Base-by-base conservation (phyloP, 75 land plant species). In the Selaginella tamariscina region DNA sequence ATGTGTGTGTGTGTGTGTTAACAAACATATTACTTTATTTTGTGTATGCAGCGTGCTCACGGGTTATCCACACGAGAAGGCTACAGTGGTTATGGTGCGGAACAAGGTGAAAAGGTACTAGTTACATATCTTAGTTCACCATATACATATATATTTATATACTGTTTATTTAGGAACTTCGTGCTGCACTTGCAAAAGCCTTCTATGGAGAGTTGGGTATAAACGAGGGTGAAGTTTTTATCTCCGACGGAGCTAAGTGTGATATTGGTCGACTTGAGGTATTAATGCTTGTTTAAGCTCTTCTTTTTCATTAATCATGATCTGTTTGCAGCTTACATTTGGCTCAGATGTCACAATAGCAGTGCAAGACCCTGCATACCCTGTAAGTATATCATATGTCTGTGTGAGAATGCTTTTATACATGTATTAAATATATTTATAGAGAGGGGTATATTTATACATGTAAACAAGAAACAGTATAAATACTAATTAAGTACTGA, bases 161-260 rank as follows among this genome's bases (percentile, higher is more conserved):
- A 5, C n/a, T 39, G 5, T 39, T 39, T 39, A 5, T 39, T 39
- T 80, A 91, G 94, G 74, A 72, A 44, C 70, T 91, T 72, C 83
- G 97, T 68, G 78, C 83, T 68, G 82, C 83, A 30, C 74, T 91
- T 63, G 79, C 85, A 33, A 69, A 78, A 30, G 81, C 85, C 2
- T 84, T 79, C 72, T 91, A 88, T 73, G 71, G 66, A 9, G 70
- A 75, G 65, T 73, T 88, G 66, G 82, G 79, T 24, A 84, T 91
- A 33, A 84, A 84, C 18, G 87, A 80, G 55, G 72, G 60, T 66
- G 97, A 91, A 69, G 76, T 88, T 56, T 91, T 91, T 81, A 86
- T 91, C 0, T 91, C 96, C n/a, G 96, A 91, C 77, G 96, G 96
- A 13, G 93, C 93, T 28, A 84, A 91, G 69, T 82, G 93, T 77